A percentile compares a stretch with the other conserved stretches of the same genome.
Conservation (phyloP, 169 alveolate genomes). For the Eimeria zaria region DNA sequence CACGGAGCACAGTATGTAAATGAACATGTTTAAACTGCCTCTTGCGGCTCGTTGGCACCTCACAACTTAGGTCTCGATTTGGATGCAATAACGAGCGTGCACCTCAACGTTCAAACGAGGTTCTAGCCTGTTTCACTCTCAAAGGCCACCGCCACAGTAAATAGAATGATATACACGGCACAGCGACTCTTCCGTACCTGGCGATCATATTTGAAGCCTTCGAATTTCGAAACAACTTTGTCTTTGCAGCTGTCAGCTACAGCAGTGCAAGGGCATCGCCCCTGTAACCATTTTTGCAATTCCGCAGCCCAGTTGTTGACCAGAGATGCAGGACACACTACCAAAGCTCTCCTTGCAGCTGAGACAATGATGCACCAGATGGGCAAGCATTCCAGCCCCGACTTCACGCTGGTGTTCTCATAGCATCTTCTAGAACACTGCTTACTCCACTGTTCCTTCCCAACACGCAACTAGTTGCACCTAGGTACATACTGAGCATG, state of each 20-base stretch:
- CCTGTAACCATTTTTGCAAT: constrained; percentile 96
- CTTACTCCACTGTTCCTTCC: not conserved
- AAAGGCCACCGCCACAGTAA: not conserved
- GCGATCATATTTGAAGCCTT: constrained; percentile 94
- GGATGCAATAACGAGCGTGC: not conserved
- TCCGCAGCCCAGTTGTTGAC: constrained; percentile 97
- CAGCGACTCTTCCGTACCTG: constrained; percentile 64
- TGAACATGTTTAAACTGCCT: not conserved
- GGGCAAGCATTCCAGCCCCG: not conserved
- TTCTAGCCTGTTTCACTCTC: not conserved
- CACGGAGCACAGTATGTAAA: not conserved
- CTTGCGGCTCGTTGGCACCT: not conserved
- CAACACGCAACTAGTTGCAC: not conserved
- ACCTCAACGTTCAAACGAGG: not conserved
- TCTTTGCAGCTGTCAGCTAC: constrained; percentile 94
- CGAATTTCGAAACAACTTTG: constrained; percentile 94
- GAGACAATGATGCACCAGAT: not conserved
- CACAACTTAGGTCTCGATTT: not conserved
- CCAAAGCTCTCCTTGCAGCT: constrained; percentile 94
- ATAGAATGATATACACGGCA: not conserved
- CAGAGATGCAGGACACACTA: constrained; percentile 97
- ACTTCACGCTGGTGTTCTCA: not conserved
- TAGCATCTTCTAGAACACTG: not conserved
- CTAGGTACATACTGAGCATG: not conserved
- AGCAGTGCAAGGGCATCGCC: constrained; percentile 93